These are phyloP conservation scores for Mortierella polycephala DNA, from an alignment of 371 early-diverging fungal species.

Conservation along the genomic window DNA sequence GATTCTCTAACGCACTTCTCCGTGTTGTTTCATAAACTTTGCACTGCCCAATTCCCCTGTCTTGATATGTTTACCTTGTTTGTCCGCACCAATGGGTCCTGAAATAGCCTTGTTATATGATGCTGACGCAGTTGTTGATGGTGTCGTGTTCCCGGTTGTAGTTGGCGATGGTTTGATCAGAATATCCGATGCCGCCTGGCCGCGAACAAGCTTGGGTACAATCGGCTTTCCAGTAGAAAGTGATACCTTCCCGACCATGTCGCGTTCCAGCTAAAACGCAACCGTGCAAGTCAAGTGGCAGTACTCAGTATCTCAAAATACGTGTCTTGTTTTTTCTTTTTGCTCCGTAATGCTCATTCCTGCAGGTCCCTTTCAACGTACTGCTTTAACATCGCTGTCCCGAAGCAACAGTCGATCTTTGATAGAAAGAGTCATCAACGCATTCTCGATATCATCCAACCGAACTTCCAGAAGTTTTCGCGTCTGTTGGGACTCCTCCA, in stretches of 20 bases:
- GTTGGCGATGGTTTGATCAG: constrained; percentile 30
- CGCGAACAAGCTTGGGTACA: constrained; percentile 46
- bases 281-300: neutral
- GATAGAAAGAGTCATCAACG: constrained; percentile 38
- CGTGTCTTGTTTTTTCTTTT: no score
- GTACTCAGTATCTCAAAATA: neutral
- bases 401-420: constrained; percentile 42
- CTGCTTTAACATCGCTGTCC: constrained; percentile 31
- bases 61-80: constrained; percentile 20
- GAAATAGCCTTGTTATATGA: constrained; percentile 4
- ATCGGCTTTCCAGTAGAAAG: constrained; percentile 45
- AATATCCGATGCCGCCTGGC: constrained; percentile 42
- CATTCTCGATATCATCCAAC: constrained; percentile 32
- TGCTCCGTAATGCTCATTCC: neutral
- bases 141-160: neutral
- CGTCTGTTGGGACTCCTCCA: constrained; percentile 39
- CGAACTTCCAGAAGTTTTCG: constrained; percentile 42
- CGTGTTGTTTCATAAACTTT: no score
- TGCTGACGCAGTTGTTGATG: constrained; percentile 1
- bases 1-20: no score
- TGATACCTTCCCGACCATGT: constrained; percentile 45
- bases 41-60: no score
- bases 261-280: constrained; percentile 26
- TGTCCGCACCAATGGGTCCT: constrained; percentile 2
- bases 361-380: constrained; percentile 6